Base-by-base conservation (phyloP, 768 basidiomycete species). In the Pluteus cervinus region DNA sequence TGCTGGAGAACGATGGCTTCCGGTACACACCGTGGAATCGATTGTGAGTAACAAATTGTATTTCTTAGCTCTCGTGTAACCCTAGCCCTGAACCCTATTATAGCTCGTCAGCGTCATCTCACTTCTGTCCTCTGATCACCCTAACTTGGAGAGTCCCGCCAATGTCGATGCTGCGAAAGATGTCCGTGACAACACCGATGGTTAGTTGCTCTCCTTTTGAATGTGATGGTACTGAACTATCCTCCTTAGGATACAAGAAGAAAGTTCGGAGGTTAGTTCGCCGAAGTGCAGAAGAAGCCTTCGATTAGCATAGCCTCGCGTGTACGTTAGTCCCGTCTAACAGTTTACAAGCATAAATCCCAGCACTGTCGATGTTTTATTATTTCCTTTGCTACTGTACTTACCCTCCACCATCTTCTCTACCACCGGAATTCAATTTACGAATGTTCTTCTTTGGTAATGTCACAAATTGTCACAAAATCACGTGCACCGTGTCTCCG, bases 81-180 rank as follows among this genome's bases (percentile, higher is more conserved):
- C 36, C 20, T 32, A 22, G 42, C 32, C 45, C 24, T 53, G 16
- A 17, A 9, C 23, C 39, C 1, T 20, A 40, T 24, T 33, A 11
- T 49, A 99, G 94, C 82, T 98, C 44, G 61, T 99, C 53, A 93
- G 89, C 52, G 94, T 98, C 46, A 97, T 98, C 48, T 97, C 93
- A 10, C 76, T 99, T 5, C 65, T 99, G 28, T 96, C 92, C 11
- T 87, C 89, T 39, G 88, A 98, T 53, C 79, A 70, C 24, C 93
- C 93, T 14, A 91, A 91, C 61, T 71, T 82, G 43, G 89, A 92
- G 61, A 93, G 91, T 45, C 93, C 93, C 3, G 93, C 93, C 4
- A 97, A 98, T 49, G 85, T 98, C 10, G 92, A 98, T 52, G 93
- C 96, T 0, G 94, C 96, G 15, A 89, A 89, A 54, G 81, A 92